Evolutionary conservation across 352 stramenopile genomes (phyloP).

Genomic region (Phytophthora multivora): DNA sequence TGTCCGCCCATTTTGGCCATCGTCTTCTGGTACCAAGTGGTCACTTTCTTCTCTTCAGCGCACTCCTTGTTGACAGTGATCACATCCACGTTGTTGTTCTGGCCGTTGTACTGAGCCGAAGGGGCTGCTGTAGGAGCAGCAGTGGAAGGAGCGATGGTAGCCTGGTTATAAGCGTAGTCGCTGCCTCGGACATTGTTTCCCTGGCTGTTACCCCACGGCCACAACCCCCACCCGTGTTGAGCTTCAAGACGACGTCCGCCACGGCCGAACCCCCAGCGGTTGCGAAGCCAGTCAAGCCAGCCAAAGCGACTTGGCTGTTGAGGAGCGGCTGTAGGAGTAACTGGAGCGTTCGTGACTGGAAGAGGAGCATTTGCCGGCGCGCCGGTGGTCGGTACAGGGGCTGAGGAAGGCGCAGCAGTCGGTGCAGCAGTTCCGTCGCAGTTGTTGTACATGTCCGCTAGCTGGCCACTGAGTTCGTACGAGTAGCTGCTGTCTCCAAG

Average conservation of each 20-base stretch:
- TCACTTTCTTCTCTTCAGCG: conserved; percentile 31
- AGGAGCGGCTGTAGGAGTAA: neutral
- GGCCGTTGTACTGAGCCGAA: conserved; percentile 20
- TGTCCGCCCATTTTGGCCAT: conserved; percentile 36
- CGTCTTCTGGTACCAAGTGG: conserved; percentile 47
- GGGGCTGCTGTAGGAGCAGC: neutral
- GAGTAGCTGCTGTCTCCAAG: conserved; percentile 60
- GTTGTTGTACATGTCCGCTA: conserved; percentile 50
- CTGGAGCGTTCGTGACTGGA: neutral
- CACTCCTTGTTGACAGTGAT: conserved; percentile 33
- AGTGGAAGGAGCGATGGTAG: neutral
- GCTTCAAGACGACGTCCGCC: conserved; percentile 20
- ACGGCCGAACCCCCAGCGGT: conserved; percentile 16
- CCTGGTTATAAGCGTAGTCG: neutral
- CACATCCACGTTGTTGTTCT: conserved; percentile 38
- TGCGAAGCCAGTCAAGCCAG: conserved; percentile 17
- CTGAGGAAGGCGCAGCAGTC: neutral
- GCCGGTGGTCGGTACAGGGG: neutral
- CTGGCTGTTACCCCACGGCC: conserved; percentile 1
- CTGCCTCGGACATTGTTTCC: conserved; percentile 9
- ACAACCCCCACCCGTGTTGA: conserved; percentile 11
- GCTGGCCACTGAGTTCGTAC: conserved; percentile 54
- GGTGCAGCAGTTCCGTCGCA: conserved; percentile 30
- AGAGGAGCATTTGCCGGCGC: conserved; percentile 1
- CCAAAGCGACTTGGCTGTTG: conserved; percentile 6